Conservation (phyloP, 2,329 filamentous ascomycete species). For the Diaporthe citriasiana region DNA sequence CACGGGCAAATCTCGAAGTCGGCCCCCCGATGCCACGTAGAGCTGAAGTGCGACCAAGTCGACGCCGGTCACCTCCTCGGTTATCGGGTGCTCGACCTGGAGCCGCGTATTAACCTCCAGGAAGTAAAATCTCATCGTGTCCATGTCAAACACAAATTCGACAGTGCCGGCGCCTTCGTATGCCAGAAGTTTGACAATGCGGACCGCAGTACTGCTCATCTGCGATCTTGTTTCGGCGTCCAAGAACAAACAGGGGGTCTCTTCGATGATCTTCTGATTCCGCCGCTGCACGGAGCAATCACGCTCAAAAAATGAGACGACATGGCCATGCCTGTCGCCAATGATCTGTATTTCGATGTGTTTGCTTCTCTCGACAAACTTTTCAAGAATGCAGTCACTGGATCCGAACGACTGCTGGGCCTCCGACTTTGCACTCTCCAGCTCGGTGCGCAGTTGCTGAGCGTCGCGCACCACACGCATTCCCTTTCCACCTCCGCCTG, state of each 20-base stretch:
- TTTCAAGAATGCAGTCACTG: slow-evolving; percentile 58
- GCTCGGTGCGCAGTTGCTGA: slow-evolving; percentile 49
- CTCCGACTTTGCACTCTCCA: slow-evolving; percentile 55
- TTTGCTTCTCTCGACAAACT: slow-evolving; percentile 56
- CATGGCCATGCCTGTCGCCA: slow-evolving; percentile 59
- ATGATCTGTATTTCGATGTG: slow-evolving; percentile 67
- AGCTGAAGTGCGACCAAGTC: slow-evolving; percentile 52
- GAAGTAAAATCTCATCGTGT: slow-evolving; percentile 58
- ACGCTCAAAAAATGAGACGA: slow-evolving; percentile 59
- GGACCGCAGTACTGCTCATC: slow-evolving; percentile 56
- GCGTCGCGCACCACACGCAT: slow-evolving; percentile 54
- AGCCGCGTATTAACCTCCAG: slow-evolving; percentile 64
- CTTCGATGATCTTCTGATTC: slow-evolving; percentile 67
- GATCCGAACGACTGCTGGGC: slow-evolving; percentile 59
- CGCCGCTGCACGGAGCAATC: slow-evolving; percentile 66
- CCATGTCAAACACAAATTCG: slow-evolving; percentile 60
- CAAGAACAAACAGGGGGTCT: slow-evolving; percentile 57
- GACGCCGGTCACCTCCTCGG: slow-evolving; percentile 55
- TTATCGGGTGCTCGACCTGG: slow-evolving; percentile 63
- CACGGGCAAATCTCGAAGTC: slow-evolving; percentile 49
- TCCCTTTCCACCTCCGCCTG: slow-evolving; percentile 62
- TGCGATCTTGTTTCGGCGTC: slow-evolving; percentile 47
- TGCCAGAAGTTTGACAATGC: slow-evolving; percentile 53
- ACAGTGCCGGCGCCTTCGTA: slow-evolving; percentile 61
- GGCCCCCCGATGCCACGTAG: slow-evolving; percentile 59